Evolutionary conservation across 192 early-diverging fungal genomes (phyloP), one percentile per base, ranked within the genome.

Genomic region (Bifiguratus adelaidae): DNA sequence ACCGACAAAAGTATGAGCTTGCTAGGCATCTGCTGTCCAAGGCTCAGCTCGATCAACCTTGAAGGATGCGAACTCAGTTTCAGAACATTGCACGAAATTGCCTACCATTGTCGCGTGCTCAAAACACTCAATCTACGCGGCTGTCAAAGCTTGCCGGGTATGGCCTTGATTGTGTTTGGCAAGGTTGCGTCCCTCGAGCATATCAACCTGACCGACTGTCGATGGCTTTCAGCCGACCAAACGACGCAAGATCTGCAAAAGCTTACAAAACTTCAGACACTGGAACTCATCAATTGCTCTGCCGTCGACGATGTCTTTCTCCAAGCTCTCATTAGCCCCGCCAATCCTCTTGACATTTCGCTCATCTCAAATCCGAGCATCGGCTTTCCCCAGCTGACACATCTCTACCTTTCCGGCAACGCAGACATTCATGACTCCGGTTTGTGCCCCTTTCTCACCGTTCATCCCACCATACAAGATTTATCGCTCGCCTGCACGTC

Each of bases 331-430:
- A 30, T 21, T 11, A 48, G 40, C 11, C 27, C 30, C 18, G 19
- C 50, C 13, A 13, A 12, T 15, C 13, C 13, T 15, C 33, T 13
- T 15, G 13, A 34, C 15, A 0, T 34, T 34, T 0, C 33, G 13
- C 0, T 34, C 33, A 34, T 15, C 12, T 13, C 33, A 12, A 34
- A 12, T 13, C 33, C 33, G 15, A 40, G 37, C 5, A n/a, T 27
- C 3, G 20, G 20, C 16, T 28, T 55, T 4, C 22, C 60, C 16
- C 29, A 62, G 13, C 47, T 70, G 6, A 44, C 50, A 19, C 51
- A 57, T 18, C 52, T 67, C 38, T 58, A 54, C 9, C 36, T 70
- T 22, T 55, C 60, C 3, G 48, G 64, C n/a, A 52, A 34, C n/a
- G 46, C 48, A 22, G 43, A 52, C n/a, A 63, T 63, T 15, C 34